Evolutionary conservation across 768 basidiomycete species (phyloP).

Genomic region (Amanita polypyramis): DNA sequence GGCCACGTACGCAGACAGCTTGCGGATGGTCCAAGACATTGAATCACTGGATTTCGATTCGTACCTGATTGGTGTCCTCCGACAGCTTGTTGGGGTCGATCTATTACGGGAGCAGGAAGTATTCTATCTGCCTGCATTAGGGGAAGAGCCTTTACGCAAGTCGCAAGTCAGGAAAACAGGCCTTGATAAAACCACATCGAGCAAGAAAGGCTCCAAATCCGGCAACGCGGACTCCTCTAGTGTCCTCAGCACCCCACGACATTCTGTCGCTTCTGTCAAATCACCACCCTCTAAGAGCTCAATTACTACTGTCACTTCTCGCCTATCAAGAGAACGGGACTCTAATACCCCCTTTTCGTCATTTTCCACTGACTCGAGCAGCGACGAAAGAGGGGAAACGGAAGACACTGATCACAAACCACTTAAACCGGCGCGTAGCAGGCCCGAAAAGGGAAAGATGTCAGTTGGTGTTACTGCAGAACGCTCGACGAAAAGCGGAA

Average conservation of each 20-base stretch:
- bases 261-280: constrained; percentile 13
- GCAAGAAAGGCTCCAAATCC: constrained; percentile 9
- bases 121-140: constrained; percentile 46
- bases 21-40: constrained; percentile 35
- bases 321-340: constrained; percentile 12
- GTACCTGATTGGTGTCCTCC: constrained; percentile 44
- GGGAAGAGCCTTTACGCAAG: constrained; percentile 27
- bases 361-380: constrained; percentile 16
- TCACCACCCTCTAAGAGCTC: constrained; percentile 20
- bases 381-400: constrained; percentile 19
- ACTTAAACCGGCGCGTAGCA: not conserved
- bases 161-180: constrained; percentile 12
- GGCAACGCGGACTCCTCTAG: constrained; percentile 13
- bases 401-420: constrained; percentile 5
- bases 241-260: constrained; percentile 17
- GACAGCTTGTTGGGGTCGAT: constrained; percentile 55
- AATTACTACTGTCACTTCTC: constrained; percentile 15
- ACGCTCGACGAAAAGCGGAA: constrained; percentile 11
- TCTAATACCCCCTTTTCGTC: constrained; percentile 16
- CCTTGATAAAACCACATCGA: constrained; percentile 11
- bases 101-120: constrained; percentile 56
- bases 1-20: constrained; percentile 40
- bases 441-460: constrained; percentile 9
- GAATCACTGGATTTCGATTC: constrained; percentile 39
- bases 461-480: constrained; percentile 10